phyloP scores from a whole-genome alignment of 1,284 basidiomycete species.

The Melanopsichium pennsylvanicum region DNA sequence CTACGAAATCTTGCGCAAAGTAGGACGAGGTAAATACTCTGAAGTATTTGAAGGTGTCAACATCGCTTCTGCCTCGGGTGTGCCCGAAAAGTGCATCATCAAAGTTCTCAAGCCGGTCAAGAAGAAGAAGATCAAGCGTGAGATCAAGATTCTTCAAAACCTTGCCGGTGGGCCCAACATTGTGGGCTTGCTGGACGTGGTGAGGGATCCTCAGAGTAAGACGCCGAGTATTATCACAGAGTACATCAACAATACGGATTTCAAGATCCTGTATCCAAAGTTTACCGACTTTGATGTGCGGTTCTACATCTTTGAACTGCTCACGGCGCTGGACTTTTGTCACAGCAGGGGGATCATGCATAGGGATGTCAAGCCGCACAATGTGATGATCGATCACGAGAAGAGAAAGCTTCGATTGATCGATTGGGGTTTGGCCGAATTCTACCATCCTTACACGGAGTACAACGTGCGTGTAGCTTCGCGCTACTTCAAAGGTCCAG shows the following conservation, averaged over 20 bases:
- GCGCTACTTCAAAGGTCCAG: constrained; percentile 97
- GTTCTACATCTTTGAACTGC: constrained; percentile 94
- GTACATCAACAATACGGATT: constrained; percentile 97
- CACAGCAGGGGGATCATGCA: constrained; percentile 99
- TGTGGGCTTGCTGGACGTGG: constrained; percentile 87
- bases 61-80: constrained; percentile 75
- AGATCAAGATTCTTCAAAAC: constrained; percentile 98
- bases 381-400: constrained; percentile 99
- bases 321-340: constrained; percentile 97
- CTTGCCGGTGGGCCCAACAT: constrained; percentile 91
- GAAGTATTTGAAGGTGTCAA: constrained; percentile 94
- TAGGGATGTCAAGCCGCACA: constrained; percentile 97
- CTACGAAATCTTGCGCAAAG: constrained; percentile 97
- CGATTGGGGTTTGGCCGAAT: constrained; percentile 98
- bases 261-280: constrained; percentile 94
- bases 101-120: constrained; percentile 99
- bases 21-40: constrained; percentile 84
- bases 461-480: constrained; percentile 98
- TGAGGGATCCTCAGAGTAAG: constrained; percentile 87
- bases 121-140: constrained; percentile 99
- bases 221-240: constrained; percentile 98
- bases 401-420: constrained; percentile 92
- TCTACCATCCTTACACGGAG: constrained; percentile 96
- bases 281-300: constrained; percentile 95
- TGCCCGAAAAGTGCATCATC: constrained; percentile 90